Base-by-base conservation (phyloP, 441 rosid genomes). In the Geranium incanum region DNA sequence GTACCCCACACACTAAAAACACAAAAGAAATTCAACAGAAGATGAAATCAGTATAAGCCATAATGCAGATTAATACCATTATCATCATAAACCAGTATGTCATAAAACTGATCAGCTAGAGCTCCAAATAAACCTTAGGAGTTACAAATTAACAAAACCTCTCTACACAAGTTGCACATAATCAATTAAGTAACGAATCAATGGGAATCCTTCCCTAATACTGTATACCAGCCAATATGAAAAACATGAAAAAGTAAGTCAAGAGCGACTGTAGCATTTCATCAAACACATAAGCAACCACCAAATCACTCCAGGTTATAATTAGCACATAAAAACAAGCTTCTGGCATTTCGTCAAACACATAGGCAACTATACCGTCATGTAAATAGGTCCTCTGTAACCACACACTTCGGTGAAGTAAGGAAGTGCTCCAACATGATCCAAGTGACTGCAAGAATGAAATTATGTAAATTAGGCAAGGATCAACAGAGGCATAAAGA, bases 321-420 rank as follows among this genome's bases (percentile, higher is more conserved):
- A 6, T 6, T 2, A 41, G 48, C 48, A 6, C 48, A 12, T 48
- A 48, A 48, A 6, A 48, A 48, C 15, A 55, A 3, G 6, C 4
- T 0, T 16, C 7, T 11, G 23, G 21, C 21, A 55, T 55, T 55
- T 55, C 6, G 16, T 5, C 63, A 57, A 57, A 57, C 63, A 57
- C 8, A 57, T 16, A 57, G 28, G 63, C 7, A 57, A 1, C 36
- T 0, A 18, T 18, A 91, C 97, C 86, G 98, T 92, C 99, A 95
- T 95, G 79, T 92, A 92, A 67, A 95, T 69, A 0, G 99, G 98
- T 0, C 99, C 99, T 5, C 15, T 66, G 28, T 90, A 95, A 0
- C 98, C 98, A 69, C 96, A 89, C 19, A 92, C 98, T 83, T 92
- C 89, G 1, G 98, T 92, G 87, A 92, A 95, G 86, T 86, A 95